Conservation (phyloP, 2,329 filamentous ascomycete genomes). For the Phialocephala sp. region DNA sequence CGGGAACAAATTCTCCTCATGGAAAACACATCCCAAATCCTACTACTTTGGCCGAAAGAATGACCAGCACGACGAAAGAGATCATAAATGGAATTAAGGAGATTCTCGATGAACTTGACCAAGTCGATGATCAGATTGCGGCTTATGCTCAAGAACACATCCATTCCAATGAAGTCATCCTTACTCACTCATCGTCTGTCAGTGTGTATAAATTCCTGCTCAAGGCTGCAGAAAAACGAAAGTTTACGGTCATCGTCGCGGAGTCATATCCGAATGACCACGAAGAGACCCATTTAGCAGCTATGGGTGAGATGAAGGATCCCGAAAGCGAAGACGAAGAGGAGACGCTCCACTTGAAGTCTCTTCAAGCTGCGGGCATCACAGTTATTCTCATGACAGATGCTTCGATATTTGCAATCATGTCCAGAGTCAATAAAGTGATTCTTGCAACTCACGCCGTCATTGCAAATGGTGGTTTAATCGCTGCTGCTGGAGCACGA, state of each 20-base stretch:
- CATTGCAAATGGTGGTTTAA: slow-evolving; percentile 83
- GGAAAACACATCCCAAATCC: slow-evolving; percentile 41
- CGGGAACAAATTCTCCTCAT: slow-evolving; percentile 55
- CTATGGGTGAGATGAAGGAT: slow-evolving; percentile 62
- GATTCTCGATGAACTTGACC: slow-evolving; percentile 92
- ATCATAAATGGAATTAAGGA: slow-evolving; percentile 94
- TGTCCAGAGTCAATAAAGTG: slow-evolving; percentile 95
- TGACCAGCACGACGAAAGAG: slow-evolving; percentile 58
- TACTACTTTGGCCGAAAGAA: slow-evolving; percentile 38
- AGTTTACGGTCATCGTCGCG: slow-evolving; percentile 88
- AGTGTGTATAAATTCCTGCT: slow-evolving; percentile 91
- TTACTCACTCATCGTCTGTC: slow-evolving; percentile 84
- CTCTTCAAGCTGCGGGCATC: slow-evolving; percentile 77
- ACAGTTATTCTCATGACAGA: slow-evolving; percentile 85
- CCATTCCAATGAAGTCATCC: slow-evolving; percentile 88
- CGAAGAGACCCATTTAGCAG: slow-evolving; percentile 63
- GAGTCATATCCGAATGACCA: slow-evolving; percentile 75
- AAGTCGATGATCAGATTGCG: slow-evolving; percentile 92
- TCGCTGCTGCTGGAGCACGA: slow-evolving; percentile 83
- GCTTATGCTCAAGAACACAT: slow-evolving; percentile 89
- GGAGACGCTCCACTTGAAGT: slow-evolving; percentile 70
- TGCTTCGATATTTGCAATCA: slow-evolving; percentile 87
- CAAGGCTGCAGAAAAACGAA: slow-evolving; percentile 85
- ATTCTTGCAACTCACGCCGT: slow-evolving; percentile 88
- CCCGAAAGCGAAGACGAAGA: slow-evolving; percentile 46